Percentiles rank a stretch among this genome's conserved stretches.
Evolutionary conservation across 2,329 filamentous ascomycete species (phyloP).

Genomic region (Sphaerulina vaccinii): DNA sequence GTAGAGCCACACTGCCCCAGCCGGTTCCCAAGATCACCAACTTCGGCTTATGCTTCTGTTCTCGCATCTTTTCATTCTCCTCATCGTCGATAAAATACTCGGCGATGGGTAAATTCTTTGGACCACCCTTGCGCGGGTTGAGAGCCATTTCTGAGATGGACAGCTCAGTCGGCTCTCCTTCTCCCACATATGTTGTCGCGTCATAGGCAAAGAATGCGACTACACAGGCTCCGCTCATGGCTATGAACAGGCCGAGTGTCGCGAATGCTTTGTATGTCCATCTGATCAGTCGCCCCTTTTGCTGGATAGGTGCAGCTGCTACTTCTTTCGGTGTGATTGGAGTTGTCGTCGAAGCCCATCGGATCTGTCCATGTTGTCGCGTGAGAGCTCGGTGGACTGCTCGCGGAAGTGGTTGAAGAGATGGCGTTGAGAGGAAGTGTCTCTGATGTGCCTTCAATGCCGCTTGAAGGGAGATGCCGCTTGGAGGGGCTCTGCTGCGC

Average conservation of each 20-base stretch:
- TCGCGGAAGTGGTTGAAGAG: conserved; percentile 22
- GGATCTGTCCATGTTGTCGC: conserved; percentile 18
- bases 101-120: conserved; percentile 91
- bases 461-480: conserved; percentile 6
- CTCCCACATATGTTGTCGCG: conserved; percentile 81
- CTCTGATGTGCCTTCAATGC: conserved; percentile 10
- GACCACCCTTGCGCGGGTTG: conserved; percentile 76
- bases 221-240: conserved; percentile 67
- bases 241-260: conserved; percentile 71
- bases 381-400: conserved; percentile 17
- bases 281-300: conserved; percentile 39
- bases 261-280: conserved; percentile 70
- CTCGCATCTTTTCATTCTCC: conserved; percentile 67
- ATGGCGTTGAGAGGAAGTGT: conserved; percentile 2
- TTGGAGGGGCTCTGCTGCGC: conserved; percentile 13
- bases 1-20: conserved; percentile 87
- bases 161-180: conserved; percentile 66
- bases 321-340: conserved; percentile 3
- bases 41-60: conserved; percentile 82
- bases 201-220: conserved; percentile 92
- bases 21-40: conserved; percentile 90
- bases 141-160: conserved; percentile 82
- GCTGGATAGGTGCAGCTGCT: conserved; percentile 11
- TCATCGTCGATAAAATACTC: conserved; percentile 87
- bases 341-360: conserved; percentile 22